phyloP scores from a whole-genome alignment of 176 grass and related monocot genomes.

The Echinochloa phyllopogon region DNA sequence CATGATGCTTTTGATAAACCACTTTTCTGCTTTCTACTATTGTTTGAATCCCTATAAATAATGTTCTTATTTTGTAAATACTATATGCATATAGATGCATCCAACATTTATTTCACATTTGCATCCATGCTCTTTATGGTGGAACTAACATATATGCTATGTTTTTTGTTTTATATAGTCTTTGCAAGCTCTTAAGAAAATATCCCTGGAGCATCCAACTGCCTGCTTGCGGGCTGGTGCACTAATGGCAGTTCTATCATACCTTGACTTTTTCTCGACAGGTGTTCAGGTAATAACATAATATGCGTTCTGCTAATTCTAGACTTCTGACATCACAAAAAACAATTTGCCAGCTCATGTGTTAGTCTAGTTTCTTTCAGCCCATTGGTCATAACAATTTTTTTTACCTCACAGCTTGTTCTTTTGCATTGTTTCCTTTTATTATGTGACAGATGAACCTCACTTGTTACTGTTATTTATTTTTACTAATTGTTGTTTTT shows the following conservation, averaged over 20 bases:
- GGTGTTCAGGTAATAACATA: slow-evolving; percentile 76
- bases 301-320: background rate
- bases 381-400: slow-evolving; percentile 11
- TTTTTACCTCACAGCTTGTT: slow-evolving; percentile 6
- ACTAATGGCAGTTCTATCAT: slow-evolving; percentile 93
- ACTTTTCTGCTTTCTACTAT: background rate
- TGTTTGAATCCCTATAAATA: slow-evolving; percentile 7
- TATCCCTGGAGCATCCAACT: slow-evolving; percentile 94
- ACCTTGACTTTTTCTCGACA: slow-evolving; percentile 96
- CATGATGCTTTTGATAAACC: background rate
- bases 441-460: background rate
- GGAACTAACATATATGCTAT: slow-evolving; percentile 10
- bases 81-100: slow-evolving; percentile 18
- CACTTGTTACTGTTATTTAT: background rate
- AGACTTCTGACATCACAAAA: background rate
- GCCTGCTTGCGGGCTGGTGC: slow-evolving; percentile 93
- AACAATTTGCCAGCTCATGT: background rate
- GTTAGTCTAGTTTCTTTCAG: background rate
- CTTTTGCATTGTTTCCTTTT: slow-evolving; percentile 15
- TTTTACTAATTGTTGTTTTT: slow-evolving; percentile 38
- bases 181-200: slow-evolving; percentile 96
- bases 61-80: slow-evolving; percentile 27
- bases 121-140: slow-evolving; percentile 8
- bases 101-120: slow-evolving; percentile 13
- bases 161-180: slow-evolving; percentile 57